Base-by-base conservation (phyloP, 2,329 filamentous ascomycete genomes). In the Aspergillus japonicus region DNA sequence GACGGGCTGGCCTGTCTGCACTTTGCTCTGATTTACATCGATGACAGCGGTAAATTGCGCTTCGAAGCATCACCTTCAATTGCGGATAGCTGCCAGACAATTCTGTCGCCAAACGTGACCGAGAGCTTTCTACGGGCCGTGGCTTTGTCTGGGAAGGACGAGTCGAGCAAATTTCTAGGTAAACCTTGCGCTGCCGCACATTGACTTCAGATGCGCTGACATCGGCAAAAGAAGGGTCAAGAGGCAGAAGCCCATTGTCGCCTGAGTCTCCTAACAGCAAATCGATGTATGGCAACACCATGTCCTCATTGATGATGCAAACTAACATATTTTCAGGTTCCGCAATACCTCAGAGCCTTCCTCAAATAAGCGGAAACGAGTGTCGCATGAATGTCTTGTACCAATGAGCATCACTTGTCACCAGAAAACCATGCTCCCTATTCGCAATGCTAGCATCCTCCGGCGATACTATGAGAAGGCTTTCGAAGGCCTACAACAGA, bases 401-500 rank as follows among this genome's bases (percentile, higher is more conserved):
- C 63, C 64, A 5, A 64, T 66, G 57, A 68, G 62, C 50, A 68
- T 70, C 51, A 65, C 62, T 39, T 62, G 64, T 47, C 64, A 67
- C 26, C 68, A 70, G 50, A 69, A 61, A 42, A 64, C 64, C 6
- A 60, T 64, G 47, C 65, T 74, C 21, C 68, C 66, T 2, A 53
- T 73, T 14, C 59, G 61, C 23, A 69, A 74, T 21, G 61, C 58
- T 26, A 57, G 60, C 8, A 57, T 73, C 8, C 53, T 73, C 14
- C 67, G 70, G 26, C 61, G 61, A 21, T 75, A 74, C 58, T 75
- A 75, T 47, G 69, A 73, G 54, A 73, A 71, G 33, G 66, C 69
- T 1, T 75, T 74, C 33, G 67, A 73, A 16, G 69, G 69, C 19
- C 59, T 75, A 21, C 71, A 75, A 53, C 73, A 75, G 63, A 70